Evolutionary conservation across 2,329 filamentous ascomycete species (phyloP), one percentile per base, ranked within the genome.

Genomic region (Neoascochyta sp.): DNA sequence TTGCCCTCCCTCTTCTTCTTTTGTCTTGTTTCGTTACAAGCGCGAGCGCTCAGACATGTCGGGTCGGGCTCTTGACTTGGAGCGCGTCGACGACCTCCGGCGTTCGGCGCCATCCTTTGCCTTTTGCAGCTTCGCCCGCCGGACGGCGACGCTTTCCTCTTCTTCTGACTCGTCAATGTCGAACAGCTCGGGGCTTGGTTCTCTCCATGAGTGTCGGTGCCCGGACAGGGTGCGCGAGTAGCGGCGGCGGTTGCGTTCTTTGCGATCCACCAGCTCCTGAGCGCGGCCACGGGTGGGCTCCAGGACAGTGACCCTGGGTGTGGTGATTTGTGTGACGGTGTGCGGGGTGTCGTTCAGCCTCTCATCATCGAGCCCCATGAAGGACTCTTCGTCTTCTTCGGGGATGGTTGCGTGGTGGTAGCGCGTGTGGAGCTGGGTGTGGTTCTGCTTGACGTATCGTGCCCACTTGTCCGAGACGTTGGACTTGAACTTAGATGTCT

Each of bases 131-230:
- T 53, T 59, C 27, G 46, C 27, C 10, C 54, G 48, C 27, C 52
- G 42, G 11, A 55, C 36, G 17, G 43, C 31, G 16, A 45, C 40
- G 13, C 31, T 33, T 25, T 60, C 57, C 9, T 58, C 59, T 39
- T 65, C 62, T 18, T 59, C 60, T 6, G 63, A 63, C 36, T 67
- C 64, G 24, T 60, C 55, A 16, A 67, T 61, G 12, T 63, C 66
- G 45, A 65, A 67, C 1, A 67, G 49, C 27, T 65, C 63, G 2
- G 56, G 57, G 34, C 60, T 63, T 9, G 64, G 64, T 30, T 64
- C 64, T 12, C 62, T 47, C 59, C 63, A 67, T 26, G 63, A 65
- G 38, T 66, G 63, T 12, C 59, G 54, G 27, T 62, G 56, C 10
- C 63, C 62, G 15, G 57, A 63, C 6, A 63, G 50, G 7, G 60